These are phyloP conservation scores for Aspergillus latus DNA, from an alignment of 2,329 filamentous ascomycete species.

Conservation along the genomic window DNA sequence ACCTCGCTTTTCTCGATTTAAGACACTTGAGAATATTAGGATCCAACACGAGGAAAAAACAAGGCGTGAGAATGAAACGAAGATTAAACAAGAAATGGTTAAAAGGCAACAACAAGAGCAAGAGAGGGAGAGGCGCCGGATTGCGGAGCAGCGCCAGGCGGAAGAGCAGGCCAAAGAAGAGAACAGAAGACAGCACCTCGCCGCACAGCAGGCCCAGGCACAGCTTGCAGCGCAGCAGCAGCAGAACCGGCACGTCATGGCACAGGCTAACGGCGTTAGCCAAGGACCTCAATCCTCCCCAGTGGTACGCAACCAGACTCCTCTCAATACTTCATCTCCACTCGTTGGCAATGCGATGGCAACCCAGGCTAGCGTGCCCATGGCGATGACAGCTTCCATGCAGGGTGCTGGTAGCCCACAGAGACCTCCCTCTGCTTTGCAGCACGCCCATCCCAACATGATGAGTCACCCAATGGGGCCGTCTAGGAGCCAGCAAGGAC, in stretches of 20 bases:
- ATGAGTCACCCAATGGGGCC: constrained; percentile 48
- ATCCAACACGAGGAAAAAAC: constrained; percentile 70
- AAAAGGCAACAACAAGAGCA: constrained; percentile 51
- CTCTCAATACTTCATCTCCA: constrained; percentile 47
- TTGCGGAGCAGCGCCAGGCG: constrained; percentile 44
- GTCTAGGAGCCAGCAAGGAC: constrained; percentile 47
- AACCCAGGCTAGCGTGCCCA: constrained; percentile 42
- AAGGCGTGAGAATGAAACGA: constrained; percentile 49
- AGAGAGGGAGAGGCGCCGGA: constrained; percentile 49
- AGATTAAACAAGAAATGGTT: constrained; percentile 50
- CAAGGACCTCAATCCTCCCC: constrained; percentile 50
- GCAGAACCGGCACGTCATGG: constrained; percentile 54
- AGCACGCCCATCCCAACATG: constrained; percentile 48
- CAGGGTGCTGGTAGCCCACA: constrained; percentile 49
- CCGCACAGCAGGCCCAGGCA: constrained; percentile 49
- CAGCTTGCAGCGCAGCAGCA: constrained; percentile 41
- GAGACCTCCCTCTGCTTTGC: constrained; percentile 47
- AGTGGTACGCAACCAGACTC: constrained; percentile 49
- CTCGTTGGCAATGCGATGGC: constrained; percentile 41
- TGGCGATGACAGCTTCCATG: constrained; percentile 46
- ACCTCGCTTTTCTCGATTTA: constrained; percentile 85
- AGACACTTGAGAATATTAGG: constrained; percentile 83
- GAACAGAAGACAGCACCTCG: constrained; percentile 39
- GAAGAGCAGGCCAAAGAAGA: constrained; percentile 47
- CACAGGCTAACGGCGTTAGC: constrained; percentile 42